Conservation (phyloP, 768 basidiomycete species). For the Punctularia strigosozonata region DNA sequence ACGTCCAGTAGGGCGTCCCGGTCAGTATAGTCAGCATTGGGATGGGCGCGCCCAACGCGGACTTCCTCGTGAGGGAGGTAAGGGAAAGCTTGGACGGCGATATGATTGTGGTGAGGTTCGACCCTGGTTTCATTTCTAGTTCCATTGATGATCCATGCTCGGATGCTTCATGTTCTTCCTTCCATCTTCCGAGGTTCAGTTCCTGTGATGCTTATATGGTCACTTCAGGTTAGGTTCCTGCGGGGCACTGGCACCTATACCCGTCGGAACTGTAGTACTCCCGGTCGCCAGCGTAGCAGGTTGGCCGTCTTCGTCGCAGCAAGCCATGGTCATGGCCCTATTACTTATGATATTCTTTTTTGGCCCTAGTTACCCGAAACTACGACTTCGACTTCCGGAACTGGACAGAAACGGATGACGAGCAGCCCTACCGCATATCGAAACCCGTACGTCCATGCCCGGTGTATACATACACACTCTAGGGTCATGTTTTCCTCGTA, state of each 20-base stretch:
- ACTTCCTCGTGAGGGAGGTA: slow-evolving; percentile 76
- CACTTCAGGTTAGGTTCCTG: slow-evolving; percentile 64
- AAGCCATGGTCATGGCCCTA: too few relatives aligned
- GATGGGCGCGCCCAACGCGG: slow-evolving; percentile 76
- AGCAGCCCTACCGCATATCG: slow-evolving; percentile 53
- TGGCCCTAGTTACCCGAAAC: slow-evolving; percentile 63
- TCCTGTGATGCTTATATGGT: too few relatives aligned
- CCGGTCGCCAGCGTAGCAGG: slow-evolving; percentile 56
- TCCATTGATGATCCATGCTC: too few relatives aligned
- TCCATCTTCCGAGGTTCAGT: too few relatives aligned
- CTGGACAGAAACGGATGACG: slow-evolving; percentile 23
- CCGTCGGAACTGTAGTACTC: slow-evolving; percentile 67
- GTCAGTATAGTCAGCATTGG: slow-evolving; percentile 71
- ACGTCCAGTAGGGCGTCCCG: too few relatives aligned
- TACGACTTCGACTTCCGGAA: slow-evolving; percentile 64
- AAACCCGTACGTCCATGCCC: slow-evolving; percentile 37
- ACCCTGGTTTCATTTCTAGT: slow-evolving; percentile 1
- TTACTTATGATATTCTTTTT: too few relatives aligned
- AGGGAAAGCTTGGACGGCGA: slow-evolving; percentile 62
- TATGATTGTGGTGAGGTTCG: slow-evolving; percentile 35
- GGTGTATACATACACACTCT: slow-evolving; percentile 5
- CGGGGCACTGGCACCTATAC: slow-evolving; percentile 54
- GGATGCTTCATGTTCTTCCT: too few relatives aligned
- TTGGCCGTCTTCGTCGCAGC: too few relatives aligned
- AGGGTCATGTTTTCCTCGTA: too few relatives aligned